Base-by-base conservation (phyloP, 2,329 filamentous ascomycete species). In the Aspergillus persii region DNA sequence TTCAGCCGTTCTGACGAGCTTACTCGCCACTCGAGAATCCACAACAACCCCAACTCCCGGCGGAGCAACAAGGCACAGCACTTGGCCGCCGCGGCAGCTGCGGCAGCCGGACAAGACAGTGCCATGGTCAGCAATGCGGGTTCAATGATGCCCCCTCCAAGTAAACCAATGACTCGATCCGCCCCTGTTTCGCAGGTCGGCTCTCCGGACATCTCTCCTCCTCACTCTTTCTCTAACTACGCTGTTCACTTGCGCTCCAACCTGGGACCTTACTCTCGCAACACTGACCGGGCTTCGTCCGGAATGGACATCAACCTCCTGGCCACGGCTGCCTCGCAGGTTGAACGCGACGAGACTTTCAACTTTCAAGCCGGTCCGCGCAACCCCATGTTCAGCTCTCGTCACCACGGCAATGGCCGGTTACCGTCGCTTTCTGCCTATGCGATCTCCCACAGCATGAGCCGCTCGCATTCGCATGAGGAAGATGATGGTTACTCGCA, bases 31-130 rank as follows among this genome's bases (percentile, higher is more conserved):
- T 97, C 94, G 74, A 87, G 94, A 76, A 99, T 99, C 80, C 94
- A 99, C 85, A 97, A 91, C 86, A 99, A 98, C 80, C 94, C 95
- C 60, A 98, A 98, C 83, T 97, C 93, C 59, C 85, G 95, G 73
- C 84, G 94, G 72, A 93, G 92, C 66, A 96, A 96, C 83, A 96
- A 96, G 82, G 86, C 87, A 61, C 83, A 87, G 73, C 82, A 83
- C 61, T 80, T 84, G 56, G 84, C 84, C n/a, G 82, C 83, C 11
- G 81, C 82, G 12, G 82, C 84, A 8, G 81, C 82, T 3, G 82
- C 82, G 1, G 82, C 81, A 2, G 81, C 83, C 12, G 78, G 80
- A 23, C 81, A 86, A 63, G 83, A 85, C 63, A 78, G 79, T 54
- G 73, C 73, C 44, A 73, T 76, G 67, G 69, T 66, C 26, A 76